Evolutionary conservation across 345 rosid genomes (phyloP), one percentile per base, ranked within the genome.

Genomic region (Melaleuca alternifolia): DNA sequence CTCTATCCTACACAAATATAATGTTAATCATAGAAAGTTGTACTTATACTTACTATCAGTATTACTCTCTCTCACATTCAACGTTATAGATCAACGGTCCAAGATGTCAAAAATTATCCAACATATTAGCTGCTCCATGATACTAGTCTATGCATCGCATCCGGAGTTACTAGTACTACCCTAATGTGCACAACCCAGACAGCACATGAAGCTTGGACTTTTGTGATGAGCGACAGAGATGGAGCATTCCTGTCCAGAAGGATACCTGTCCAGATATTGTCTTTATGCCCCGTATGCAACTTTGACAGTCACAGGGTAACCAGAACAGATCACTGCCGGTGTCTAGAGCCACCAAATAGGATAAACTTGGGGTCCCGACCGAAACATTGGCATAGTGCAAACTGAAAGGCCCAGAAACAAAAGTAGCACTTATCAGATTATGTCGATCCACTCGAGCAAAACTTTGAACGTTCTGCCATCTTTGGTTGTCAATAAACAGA

Each of bases 311-410:
- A 59, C 99, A 97, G 18, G 99, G 99, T 86, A 97, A 87, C 99
- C 99, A 97, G 87, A 97, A 96, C 89, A 95, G 91, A 89, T 95
- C 96, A 87, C 99, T 97, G 59, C 99, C 99, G 9, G 98, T 97
- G 89, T 97, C 99, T 56, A 96, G 85, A 50, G 99, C 99, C 83
- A 96, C 99, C 84, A 97, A 84, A 91, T 88, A 97, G 76, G 94
- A 93, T 75, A 90, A 84, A 87, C 92, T 85, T 13, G 98, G 99
- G 54, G 92, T 94, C 88, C 99, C 99, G 41, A 97, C 89, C 0
- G 96, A 88, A 51, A 97, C 95, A 87, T 96, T 93, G 11, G 96
- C 98, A 85, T 95, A 97, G 92, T 97, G 93, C 87, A 97, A 94
- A 87, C 99, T 97, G 96, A 57, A 87, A 75, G 54, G 54, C 50